Evolutionary conservation across 1,284 basidiomycete species (phyloP).

Genomic region (Farysia itapuensis): DNA sequence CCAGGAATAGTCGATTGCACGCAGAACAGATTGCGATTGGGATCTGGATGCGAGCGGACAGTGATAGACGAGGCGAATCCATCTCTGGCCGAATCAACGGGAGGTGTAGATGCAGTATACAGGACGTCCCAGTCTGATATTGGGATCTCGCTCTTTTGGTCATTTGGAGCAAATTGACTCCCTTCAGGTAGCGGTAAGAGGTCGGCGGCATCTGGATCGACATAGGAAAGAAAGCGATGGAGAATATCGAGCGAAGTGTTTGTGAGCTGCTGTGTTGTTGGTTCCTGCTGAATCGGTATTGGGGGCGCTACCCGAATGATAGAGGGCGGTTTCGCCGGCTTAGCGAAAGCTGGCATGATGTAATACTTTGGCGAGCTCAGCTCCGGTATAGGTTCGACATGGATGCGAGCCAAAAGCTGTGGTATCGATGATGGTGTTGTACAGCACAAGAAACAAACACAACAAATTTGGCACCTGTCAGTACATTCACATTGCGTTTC

Average conservation of each 20-base stretch:
- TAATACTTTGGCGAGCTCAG: not conserved
- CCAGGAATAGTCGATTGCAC: constrained; percentile 41
- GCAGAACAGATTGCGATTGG: constrained; percentile 40
- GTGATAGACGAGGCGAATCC: constrained; percentile 36
- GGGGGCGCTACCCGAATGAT: not conserved
- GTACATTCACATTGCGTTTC: too few species aligned
- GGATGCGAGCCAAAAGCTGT: too few species aligned
- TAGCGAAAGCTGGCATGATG: constrained; percentile 1
- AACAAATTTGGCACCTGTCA: too few species aligned
- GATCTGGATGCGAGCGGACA: constrained; percentile 41
- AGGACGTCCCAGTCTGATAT: constrained; percentile 41
- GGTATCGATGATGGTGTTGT: too few species aligned
- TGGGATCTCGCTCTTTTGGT: constrained; percentile 17
- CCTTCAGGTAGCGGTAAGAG: constrained; percentile 15
- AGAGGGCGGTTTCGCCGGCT: not conserved
- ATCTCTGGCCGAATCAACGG: constrained; percentile 6
- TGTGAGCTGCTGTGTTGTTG: constrained; percentile 15
- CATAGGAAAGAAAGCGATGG: constrained; percentile 30
- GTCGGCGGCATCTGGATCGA: constrained; percentile 22
- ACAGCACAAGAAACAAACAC: too few species aligned
- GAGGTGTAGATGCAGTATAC: constrained; percentile 22
- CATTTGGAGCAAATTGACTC: constrained; percentile 1
- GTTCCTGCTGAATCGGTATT: too few species aligned
- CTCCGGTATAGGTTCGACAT: too few species aligned
- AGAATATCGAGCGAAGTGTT: constrained; percentile 22